A percentile compares a stretch with the other conserved stretches of the same genome.
These are phyloP conservation scores for Penicillium rolfsii DNA, from an alignment of 2,329 filamentous ascomycete genomes.

Conservation along the genomic window DNA sequence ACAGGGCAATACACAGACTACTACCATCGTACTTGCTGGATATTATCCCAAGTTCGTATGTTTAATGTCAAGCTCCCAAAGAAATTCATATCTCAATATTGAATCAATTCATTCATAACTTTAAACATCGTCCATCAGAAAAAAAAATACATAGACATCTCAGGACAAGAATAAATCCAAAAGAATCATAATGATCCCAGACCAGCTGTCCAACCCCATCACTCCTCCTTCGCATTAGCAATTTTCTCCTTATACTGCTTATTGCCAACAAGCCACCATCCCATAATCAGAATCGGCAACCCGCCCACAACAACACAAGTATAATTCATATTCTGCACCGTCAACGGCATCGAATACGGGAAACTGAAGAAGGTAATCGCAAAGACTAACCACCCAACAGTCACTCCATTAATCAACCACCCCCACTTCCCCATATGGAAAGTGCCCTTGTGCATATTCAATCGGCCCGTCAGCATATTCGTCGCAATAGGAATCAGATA, in stretches of 20 bases:
- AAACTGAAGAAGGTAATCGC: constrained; percentile 56
- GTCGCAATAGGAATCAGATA: constrained; percentile 53
- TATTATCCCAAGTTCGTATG: too few relatives aligned
- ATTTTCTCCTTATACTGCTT: constrained; percentile 46
- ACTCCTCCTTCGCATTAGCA: constrained; percentile 59
- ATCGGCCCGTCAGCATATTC: constrained; percentile 50
- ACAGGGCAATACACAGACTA: neutral
- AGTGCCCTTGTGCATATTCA: constrained; percentile 49
- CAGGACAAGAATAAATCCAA: neutral
- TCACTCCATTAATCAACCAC: constrained; percentile 49
- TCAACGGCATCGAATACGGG: constrained; percentile 44
- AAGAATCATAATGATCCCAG: neutral
- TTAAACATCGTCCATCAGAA: neutral
- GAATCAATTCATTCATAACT: neutral
- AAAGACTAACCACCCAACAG: constrained; percentile 54
- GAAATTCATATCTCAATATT: neutral
- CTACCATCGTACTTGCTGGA: too few relatives aligned
- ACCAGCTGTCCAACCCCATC: constrained; percentile 39
- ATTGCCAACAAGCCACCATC: constrained; percentile 52
- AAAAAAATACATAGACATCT: neutral
- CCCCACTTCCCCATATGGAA: constrained; percentile 52
- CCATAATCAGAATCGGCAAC: constrained; percentile 41
- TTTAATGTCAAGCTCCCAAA: neutral
- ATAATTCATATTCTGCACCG: constrained; percentile 52
- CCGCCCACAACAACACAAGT: constrained; percentile 54